Conservation (phyloP, 176 grass and related monocot genomes). For the Oryza punctata region DNA sequence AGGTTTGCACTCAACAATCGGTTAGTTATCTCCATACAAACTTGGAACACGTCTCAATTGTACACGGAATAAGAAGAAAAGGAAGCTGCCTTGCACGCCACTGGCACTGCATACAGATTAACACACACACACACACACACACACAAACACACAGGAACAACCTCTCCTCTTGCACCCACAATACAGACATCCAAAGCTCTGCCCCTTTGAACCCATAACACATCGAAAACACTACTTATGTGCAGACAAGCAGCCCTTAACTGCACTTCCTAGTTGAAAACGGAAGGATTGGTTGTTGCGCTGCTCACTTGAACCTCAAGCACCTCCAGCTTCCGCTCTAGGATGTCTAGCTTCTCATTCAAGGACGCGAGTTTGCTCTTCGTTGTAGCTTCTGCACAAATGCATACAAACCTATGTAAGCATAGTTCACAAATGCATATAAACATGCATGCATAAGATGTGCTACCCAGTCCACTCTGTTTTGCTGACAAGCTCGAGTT, state of each 20-base stretch:
- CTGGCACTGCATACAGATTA: neutral
- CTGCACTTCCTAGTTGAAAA: constrained; percentile 59
- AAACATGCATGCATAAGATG: neutral
- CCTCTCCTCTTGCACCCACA: neutral
- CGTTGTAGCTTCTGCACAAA: constrained; percentile 72
- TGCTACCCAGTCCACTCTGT: neutral
- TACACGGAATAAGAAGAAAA: neutral
- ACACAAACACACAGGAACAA: neutral
- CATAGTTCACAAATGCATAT: neutral
- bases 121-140: neutral
- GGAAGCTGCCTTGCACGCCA: neutral
- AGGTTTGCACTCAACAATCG: neutral
- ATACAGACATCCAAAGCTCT: neutral
- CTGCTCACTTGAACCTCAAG: constrained; percentile 97
- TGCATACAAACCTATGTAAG: neutral
- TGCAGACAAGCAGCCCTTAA: neutral
- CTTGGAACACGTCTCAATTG: neutral
- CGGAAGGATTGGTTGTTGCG: constrained; percentile 88
- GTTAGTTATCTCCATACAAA: neutral
- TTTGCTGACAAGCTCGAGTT: neutral
- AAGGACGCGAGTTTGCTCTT: constrained; percentile 88
- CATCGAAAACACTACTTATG: neutral
- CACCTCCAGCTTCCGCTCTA: constrained; percentile 88
- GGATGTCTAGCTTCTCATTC: constrained; percentile 87
- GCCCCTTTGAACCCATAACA: neutral